Evolutionary conservation across 108 stramenopile genomes (phyloP), one percentile per base, ranked within the genome.

Genomic region (Stephanodiscus minutulus): DNA sequence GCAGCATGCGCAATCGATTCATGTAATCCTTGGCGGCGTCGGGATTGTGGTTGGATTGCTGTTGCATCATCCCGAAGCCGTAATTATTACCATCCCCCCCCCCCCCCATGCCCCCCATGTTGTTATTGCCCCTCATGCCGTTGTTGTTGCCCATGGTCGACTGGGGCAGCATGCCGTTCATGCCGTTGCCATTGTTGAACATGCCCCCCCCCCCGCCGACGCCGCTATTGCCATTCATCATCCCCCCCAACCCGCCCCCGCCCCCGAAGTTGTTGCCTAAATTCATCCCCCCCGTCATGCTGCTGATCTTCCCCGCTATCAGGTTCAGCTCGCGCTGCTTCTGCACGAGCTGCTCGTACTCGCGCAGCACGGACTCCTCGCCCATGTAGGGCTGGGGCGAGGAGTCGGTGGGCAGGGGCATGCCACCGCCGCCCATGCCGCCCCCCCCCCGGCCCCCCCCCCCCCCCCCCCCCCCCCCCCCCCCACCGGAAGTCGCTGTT

Each of bases 311-410:
- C 10, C 56, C 55, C 53, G 18, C 29, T 17, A 50, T 48, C 55
- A 57, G 20, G 52, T 76, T 55, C 61, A 57, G 27, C 35, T 82
- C 62, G 56, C 64, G 76, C 50, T 84, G 79, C 62, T 77, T 72
- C 22, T 77, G 77, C 54, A 82, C 55, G 24, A 83, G 77, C 37
- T 72, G 70, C 54, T 73, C 59, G 36, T 78, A 78, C 43, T 78
- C 77, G 6, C 62, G 29, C 58, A 78, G 13, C 3, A 78, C 64
- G 20, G 53, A 64, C 47, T 78, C 77, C 61, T 71, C 77, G 0
- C 77, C 77, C 70, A 78, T 71, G 65, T 78, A 78, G 35, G 76
- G 68, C 64, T 61, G 60, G 15, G 55, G 25, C 52, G 17, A 22
- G 53, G 3, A 3, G 53, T 54, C 53, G 10, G 18, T 2, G 5